Evolutionary conservation across 169 alveolate species (phyloP), one percentile per base, ranked within the genome.

Genomic region (Eimeria sp.): DNA sequence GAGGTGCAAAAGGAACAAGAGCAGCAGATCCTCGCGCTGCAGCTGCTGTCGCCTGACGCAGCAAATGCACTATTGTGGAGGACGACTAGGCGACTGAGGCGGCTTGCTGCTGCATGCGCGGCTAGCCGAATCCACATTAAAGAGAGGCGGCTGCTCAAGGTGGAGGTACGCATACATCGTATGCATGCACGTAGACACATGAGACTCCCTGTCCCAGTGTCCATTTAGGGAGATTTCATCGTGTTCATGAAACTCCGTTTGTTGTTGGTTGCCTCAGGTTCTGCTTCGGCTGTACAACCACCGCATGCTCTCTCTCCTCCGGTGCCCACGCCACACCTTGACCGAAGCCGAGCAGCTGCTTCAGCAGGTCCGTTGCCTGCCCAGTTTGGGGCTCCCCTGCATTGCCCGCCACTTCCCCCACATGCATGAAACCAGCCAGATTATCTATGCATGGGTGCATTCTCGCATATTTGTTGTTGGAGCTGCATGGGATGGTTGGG

Each of bases 261-360:
- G 67, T 45, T 70, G 70, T 61, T 82, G 30, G 40, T 78, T 65
- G 88, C 78, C n/a, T 34, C 93, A 93, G 80, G 88, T 93, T 57
- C 75, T 80, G 63, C 88, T 93, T 5, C 96, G 96, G 16, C 51
- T 63, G 40, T 65, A 73, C 93, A 93, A 93, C 58, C 96, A 93
- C 93, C 96, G 89, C 93, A 88, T 93, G 86, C 94, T 93, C 27
- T 93, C 96, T 30, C 96, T 93, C n/a, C 94, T 93, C 80, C 88
- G 96, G 25, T 93, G 96, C 88, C 90, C 94, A 16, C 72, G 96
- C 25, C 96, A 93, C 54, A 63, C 96, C 13, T 78, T 93, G n/a
- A 47, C 61, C 18, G 70, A 49, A 18, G 96, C 96, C 47, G 89
- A 82, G 78, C 91, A 93, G 94, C 54, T 93, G 65, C 88, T 93